A percentile compares a stretch with the other conserved stretches of the same genome.
phyloP scores from a whole-genome alignment of 2,329 filamentous ascomycete genomes.

The Trichoderma simmonsii region DNA sequence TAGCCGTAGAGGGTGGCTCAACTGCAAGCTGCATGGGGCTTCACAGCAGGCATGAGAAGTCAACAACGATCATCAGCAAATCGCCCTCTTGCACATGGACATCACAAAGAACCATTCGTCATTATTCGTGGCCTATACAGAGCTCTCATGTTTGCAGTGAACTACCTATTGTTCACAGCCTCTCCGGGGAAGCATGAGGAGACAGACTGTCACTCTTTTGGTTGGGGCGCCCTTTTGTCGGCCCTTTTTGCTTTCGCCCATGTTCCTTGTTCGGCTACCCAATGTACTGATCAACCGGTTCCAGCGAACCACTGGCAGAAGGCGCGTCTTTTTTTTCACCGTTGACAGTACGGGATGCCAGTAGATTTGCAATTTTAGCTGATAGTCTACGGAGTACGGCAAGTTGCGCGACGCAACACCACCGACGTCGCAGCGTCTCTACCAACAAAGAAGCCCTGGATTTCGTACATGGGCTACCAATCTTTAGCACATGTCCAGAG shows the following conservation, averaged over 20 bases:
- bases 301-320: background rate
- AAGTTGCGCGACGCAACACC: background rate
- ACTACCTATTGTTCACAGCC: background rate
- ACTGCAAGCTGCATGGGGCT: background rate
- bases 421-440: background rate
- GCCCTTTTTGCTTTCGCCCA: constrained; percentile 8
- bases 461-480: background rate
- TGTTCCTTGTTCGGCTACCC: background rate
- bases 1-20: background rate
- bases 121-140: background rate
- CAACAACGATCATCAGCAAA: background rate
- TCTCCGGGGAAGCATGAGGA: background rate
- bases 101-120: background rate
- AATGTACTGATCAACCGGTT: background rate
- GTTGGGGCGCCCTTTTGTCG: constrained; percentile 7
- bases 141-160: background rate
- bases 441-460: background rate
- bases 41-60: background rate
- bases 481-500: background rate
- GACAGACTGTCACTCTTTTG: background rate
- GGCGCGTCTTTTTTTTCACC: background rate
- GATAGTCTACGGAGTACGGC: background rate
- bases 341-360: background rate
- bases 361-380: background rate
- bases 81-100: background rate